phyloP scores from a whole-genome alignment of 164 flowering plant species.

The Magnolia officinalis region DNA sequence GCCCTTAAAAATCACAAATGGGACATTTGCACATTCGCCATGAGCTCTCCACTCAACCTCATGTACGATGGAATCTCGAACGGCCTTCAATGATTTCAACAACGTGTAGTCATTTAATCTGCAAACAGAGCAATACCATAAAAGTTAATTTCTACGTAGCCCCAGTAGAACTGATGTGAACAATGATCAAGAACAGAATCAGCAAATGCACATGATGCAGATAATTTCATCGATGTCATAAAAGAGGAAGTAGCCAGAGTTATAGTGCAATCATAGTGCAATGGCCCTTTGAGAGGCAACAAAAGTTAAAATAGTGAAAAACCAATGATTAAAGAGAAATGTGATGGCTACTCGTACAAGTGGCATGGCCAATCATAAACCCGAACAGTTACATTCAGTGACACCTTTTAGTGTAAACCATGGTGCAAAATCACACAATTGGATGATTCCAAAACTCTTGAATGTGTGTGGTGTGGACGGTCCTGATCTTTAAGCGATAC shows the following conservation, averaged over 20 bases:
- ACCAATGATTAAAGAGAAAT: background rate
- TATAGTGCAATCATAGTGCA: conserved; percentile 68
- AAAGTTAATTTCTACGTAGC: background rate
- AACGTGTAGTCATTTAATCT: conserved; percentile 66
- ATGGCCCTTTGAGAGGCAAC: conserved; percentile 52
- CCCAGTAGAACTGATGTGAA: background rate
- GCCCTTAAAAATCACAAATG: background rate
- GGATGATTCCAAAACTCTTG: too few relatives aligned
- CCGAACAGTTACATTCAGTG: too few relatives aligned
- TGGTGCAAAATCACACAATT: too few relatives aligned
- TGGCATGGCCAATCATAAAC: too few relatives aligned
- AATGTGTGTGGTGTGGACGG: too few relatives aligned
- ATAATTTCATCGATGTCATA: too few relatives aligned
- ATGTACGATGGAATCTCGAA: conserved; percentile 53
- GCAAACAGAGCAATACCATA: conserved; percentile 13
- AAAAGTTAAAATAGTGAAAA: background rate
- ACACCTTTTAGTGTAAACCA: too few relatives aligned
- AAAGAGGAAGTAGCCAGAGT: conserved; percentile 43
- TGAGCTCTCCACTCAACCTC: conserved; percentile 59
- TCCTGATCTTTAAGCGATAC: too few relatives aligned
- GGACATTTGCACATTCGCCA: conserved; percentile 56
- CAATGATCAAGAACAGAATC: background rate
- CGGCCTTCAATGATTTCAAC: conserved; percentile 55
- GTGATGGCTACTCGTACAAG: background rate
- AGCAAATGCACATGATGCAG: background rate